Percentiles rank a stretch among this genome's conserved stretches.
These are phyloP conservation scores for Verticillium klebahnii DNA, from an alignment of 2,329 filamentous ascomycete genomes.

Conservation along the genomic window DNA sequence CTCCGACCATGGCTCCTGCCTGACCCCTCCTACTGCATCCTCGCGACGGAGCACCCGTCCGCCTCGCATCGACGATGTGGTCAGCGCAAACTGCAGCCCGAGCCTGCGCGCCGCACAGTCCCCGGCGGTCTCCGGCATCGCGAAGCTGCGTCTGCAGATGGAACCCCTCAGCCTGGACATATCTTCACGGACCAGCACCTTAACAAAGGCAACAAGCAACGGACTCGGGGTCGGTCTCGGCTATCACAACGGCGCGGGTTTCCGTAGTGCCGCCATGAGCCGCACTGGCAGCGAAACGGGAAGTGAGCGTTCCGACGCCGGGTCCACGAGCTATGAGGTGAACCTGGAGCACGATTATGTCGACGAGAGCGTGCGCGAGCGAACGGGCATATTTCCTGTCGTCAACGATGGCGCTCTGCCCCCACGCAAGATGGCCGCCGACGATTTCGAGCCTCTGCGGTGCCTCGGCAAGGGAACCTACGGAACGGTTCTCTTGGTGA, in stretches of 20 bases:
- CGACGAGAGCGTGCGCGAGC: conserved; percentile 55
- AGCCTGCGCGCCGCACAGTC: conserved; percentile 47
- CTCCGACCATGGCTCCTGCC: conserved; percentile 38
- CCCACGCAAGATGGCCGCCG: conserved; percentile 80
- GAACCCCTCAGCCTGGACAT: conserved; percentile 68
- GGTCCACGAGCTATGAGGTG: conserved; percentile 76
- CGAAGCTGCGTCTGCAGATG: conserved; percentile 74
- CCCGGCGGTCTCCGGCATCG: conserved; percentile 66
- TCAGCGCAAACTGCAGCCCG: conserved; percentile 61
- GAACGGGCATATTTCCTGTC: conserved; percentile 36
- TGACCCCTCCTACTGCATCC: conserved; percentile 15
- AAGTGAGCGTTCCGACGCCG: conserved; percentile 61
- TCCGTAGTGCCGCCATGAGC: conserved; percentile 53
- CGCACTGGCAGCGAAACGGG: conserved; percentile 45
- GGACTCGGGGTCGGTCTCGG: conserved; percentile 26
- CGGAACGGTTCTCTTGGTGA: conserved; percentile 90
- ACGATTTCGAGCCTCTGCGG: conserved; percentile 84
- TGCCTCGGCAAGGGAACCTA: conserved; percentile 96
- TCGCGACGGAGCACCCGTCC: conserved; percentile 28
- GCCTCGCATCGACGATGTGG: conserved; percentile 47
- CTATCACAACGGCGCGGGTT: conserved; percentile 20
- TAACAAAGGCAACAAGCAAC: conserved; percentile 46
- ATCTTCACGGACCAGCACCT: conserved; percentile 49
- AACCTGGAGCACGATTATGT: conserved; percentile 80
- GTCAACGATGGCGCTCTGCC: conserved; percentile 50